Conservation (phyloP, 179 eudicot genomes). For the Drosera spatulata region DNA sequence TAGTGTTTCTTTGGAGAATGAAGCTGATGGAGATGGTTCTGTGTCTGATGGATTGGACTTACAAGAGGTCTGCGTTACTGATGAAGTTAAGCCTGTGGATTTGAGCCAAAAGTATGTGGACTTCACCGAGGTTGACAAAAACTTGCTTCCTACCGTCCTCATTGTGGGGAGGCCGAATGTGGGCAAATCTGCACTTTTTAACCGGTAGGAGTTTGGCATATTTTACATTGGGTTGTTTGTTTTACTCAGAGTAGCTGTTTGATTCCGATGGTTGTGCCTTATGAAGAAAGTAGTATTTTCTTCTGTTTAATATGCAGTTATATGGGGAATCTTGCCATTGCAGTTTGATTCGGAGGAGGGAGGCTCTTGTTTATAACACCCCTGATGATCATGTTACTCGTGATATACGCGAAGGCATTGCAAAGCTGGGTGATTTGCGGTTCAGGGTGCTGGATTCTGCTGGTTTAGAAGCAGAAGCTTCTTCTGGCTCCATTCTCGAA, state of each 20-base stretch:
- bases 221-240: not conserved
- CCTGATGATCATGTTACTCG: conserved; percentile 96
- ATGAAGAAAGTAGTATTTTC: not conserved
- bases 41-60: not conserved
- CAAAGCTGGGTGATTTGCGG: conserved; percentile 78
- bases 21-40: not conserved
- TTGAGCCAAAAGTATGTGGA: conserved; percentile 33
- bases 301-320: conserved; percentile 5
- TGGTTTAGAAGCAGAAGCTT: conserved; percentile 93
- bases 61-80: conserved; percentile 8
- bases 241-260: not conserved
- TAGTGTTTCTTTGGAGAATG: not conserved
- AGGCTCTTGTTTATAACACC: conserved; percentile 93
- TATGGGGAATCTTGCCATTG: conserved; percentile 10
- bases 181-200: conserved; percentile 91
- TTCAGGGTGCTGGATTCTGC: conserved; percentile 94
- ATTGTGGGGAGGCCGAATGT: conserved; percentile 92
- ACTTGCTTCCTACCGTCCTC: conserved; percentile 74
- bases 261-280: conserved; percentile 1
- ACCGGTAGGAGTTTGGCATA: conserved; percentile 42
- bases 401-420: conserved; percentile 89
- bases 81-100: conserved; percentile 9
- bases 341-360: conserved; percentile 88
- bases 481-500: conserved; percentile 81
- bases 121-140: conserved; percentile 51